phyloP scores from a whole-genome alignment of 2,329 filamentous ascomycete species.

The Thermothelomyces thermophilus region DNA sequence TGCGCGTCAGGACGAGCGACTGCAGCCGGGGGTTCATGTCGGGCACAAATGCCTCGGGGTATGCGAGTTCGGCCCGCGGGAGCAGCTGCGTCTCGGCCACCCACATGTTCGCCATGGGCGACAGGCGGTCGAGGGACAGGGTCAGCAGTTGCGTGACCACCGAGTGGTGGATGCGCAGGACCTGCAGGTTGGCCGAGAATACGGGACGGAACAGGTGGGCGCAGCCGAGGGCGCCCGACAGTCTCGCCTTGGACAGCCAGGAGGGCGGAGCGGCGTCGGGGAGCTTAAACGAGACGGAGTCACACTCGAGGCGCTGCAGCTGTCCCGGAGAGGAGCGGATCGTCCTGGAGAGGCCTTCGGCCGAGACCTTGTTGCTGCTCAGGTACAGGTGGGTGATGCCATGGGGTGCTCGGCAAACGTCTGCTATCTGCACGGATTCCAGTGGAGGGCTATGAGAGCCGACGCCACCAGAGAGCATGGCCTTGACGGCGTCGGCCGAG shows the following conservation, averaged over 20 bases:
- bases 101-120: constrained; percentile 32
- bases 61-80: constrained; percentile 39
- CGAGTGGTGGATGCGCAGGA: constrained; percentile 53
- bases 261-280: constrained; percentile 11
- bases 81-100: constrained; percentile 41
- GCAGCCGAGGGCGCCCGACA: constrained; percentile 40
- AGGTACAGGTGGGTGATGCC: constrained; percentile 51
- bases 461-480: constrained; percentile 24
- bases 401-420: constrained; percentile 24
- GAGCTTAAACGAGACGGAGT: constrained; percentile 32
- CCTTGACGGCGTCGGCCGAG: constrained; percentile 29
- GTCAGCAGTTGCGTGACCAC: constrained; percentile 50
- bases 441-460: constrained; percentile 12
- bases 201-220: constrained; percentile 46
- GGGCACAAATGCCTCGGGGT: constrained; percentile 43
- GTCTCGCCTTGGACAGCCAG: constrained; percentile 29
- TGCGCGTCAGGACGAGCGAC: constrained; percentile 46
- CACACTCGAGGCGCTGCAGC: constrained; percentile 48
- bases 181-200: constrained; percentile 46
- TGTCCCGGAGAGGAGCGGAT: constrained; percentile 39
- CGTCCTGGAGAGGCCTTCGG: constrained; percentile 37
- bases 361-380: constrained; percentile 43
- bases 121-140: constrained; percentile 38
- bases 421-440: constrained; percentile 19
- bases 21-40: constrained; percentile 51